Evolutionary conservation across 2,329 filamentous ascomycete species (phyloP).

Genomic region (Rhinocladiella mackenziei): DNA sequence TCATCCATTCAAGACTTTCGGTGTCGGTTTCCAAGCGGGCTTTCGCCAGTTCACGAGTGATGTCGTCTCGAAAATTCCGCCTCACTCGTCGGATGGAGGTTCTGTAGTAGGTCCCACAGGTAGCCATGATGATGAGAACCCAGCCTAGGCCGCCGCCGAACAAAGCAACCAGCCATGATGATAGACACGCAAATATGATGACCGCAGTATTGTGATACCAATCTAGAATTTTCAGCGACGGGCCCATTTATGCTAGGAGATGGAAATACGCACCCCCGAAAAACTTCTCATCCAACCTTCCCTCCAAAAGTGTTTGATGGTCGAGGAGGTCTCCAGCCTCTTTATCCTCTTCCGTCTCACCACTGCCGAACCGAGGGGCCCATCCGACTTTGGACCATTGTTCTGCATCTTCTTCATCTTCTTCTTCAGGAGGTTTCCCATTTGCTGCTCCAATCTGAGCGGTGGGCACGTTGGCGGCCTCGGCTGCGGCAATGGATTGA

Average conservation of each 20-base stretch:
- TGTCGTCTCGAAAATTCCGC: constrained; percentile 92
- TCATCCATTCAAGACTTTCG: constrained; percentile 97
- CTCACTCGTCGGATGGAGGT: constrained; percentile 91
- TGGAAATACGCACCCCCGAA: constrained; percentile 65
- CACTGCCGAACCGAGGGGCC: constrained; percentile 73
- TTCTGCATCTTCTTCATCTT: constrained; percentile 55
- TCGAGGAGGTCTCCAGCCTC: constrained; percentile 67
- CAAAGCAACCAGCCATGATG: constrained; percentile 84
- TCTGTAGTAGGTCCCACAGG: constrained; percentile 91
- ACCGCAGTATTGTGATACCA: constrained; percentile 98
- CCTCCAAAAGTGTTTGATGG: constrained; percentile 82
- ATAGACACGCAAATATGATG: constrained; percentile 86
- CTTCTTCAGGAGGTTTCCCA: constrained; percentile 45
- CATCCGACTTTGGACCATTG: constrained; percentile 70
- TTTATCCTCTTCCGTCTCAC: constrained; percentile 46
- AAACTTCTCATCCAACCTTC: constrained; percentile 78
- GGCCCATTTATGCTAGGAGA: constrained; percentile 2
- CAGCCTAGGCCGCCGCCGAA: constrained; percentile 88
- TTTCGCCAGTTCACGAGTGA: constrained; percentile 83
- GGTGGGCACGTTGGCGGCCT: constrained; percentile 41
- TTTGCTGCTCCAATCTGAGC: constrained; percentile 49
- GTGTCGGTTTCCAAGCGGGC: constrained; percentile 82
- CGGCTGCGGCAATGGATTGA: constrained; percentile 64
- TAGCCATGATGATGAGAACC: constrained; percentile 88
- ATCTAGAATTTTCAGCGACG: constrained; percentile 50